Evolutionary conservation across 306 rosid species (phyloP).

Genomic region (Casuarina cunninghamiana): DNA sequence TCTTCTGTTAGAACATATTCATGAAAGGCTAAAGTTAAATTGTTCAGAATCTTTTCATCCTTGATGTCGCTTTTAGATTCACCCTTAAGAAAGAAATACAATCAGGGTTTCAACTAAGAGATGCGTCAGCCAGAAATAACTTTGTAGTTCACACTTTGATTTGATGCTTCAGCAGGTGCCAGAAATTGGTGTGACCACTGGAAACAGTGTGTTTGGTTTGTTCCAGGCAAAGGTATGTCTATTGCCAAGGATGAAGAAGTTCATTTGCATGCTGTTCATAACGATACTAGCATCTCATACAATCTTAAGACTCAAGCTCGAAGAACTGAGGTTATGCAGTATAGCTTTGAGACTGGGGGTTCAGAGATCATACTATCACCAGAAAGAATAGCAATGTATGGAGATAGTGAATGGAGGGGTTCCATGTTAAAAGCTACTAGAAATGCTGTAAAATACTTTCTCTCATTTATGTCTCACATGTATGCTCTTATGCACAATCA

Average conservation of each 20-base stretch:
- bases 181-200: conserved; percentile 94
- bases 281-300: conserved; percentile 66
- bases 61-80: background rate
- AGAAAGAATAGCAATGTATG: conserved; percentile 77
- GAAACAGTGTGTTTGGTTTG: conserved; percentile 99
- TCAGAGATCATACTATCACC: conserved; percentile 63
- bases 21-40: background rate
- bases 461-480: conserved; percentile 2
- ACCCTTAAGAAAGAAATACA: background rate
- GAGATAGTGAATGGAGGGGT: conserved; percentile 74
- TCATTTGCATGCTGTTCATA: conserved; percentile 58
- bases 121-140: background rate
- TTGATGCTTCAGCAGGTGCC: conserved; percentile 52
- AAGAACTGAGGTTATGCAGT: conserved; percentile 37
- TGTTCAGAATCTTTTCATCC: background rate
- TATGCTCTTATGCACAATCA: conserved; percentile 17
- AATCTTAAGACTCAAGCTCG: conserved; percentile 41
- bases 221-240: conserved; percentile 67
- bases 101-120: background rate
- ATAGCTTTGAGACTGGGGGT: conserved; percentile 39
- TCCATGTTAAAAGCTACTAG: conserved; percentile 53
- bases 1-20: background rate
- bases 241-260: conserved; percentile 54
- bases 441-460: conserved; percentile 43
- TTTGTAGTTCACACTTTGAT: conserved; percentile 7